Conservation (phyloP, 2,329 filamentous ascomycete species). For the Ramularia endophylla region DNA sequence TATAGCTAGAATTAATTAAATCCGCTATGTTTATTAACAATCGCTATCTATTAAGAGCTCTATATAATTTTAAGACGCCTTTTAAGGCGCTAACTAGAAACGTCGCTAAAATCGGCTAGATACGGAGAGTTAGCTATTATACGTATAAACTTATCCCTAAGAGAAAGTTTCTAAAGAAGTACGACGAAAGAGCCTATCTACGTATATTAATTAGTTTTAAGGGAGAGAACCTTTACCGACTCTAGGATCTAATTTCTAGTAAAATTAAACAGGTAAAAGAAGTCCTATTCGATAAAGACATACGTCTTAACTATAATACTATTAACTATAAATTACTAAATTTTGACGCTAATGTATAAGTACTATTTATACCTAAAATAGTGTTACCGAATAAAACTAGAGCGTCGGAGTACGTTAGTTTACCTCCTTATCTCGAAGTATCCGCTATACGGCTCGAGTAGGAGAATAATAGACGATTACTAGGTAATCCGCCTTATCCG, state of each 20-base stretch:
- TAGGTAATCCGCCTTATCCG: no score
- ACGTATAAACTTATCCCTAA: conserved; percentile 3
- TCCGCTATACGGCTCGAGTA: no score
- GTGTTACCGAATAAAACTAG: no score
- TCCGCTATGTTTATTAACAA: conserved; percentile 1
- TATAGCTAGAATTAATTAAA: conserved; percentile 2
- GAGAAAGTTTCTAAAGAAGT: conserved; percentile 4
- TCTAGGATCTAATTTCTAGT: conserved; percentile 1
- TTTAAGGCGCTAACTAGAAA: background rate
- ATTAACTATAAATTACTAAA: background rate
- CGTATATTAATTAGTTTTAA: conserved; percentile 3
- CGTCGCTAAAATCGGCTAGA: background rate
- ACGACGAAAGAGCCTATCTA: background rate
- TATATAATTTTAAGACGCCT: background rate
- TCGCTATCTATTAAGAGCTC: background rate
- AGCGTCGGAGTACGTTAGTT: no score
- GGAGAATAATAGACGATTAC: no score
- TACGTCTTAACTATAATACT: background rate
- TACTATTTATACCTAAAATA: background rate
- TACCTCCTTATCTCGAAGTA: no score
- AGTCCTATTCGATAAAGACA: conserved; percentile 2
- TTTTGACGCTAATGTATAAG: background rate
- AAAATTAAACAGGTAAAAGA: conserved; percentile 1
- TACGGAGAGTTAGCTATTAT: conserved; percentile 1
- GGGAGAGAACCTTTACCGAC: background rate